phyloP scores from a whole-genome alignment of 164 flowering plant genomes.

The Vitis labrusca region DNA sequence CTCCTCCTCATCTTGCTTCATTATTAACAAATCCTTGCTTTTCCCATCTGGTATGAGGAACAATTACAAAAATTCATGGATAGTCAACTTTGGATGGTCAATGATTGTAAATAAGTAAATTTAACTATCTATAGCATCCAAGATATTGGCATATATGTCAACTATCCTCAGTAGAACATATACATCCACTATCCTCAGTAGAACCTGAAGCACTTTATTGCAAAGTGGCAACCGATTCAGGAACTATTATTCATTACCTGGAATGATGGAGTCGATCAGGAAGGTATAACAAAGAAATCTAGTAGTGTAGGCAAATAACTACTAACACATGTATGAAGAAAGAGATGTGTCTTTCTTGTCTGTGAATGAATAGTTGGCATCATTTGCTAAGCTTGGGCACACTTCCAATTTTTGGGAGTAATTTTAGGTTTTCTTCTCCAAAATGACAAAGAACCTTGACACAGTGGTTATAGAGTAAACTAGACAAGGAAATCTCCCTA shows the following conservation, averaged over 20 bases:
- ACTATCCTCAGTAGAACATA: not conserved
- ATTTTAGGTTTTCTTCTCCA: not conserved
- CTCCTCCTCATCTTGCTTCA: constrained; percentile 83
- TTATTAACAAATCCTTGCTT: constrained; percentile 72
- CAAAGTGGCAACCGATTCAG: not conserved
- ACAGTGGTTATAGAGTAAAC: not conserved
- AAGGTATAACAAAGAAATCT: no score
- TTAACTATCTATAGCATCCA: not conserved
- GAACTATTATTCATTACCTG: not conserved
- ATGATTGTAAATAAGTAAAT: no score
- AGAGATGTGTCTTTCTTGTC: no score
- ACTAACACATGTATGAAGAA: no score
- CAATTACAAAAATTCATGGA: not conserved
- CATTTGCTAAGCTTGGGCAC: no score
- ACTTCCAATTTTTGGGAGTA: not conserved
- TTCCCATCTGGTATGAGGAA: constrained; percentile 69
- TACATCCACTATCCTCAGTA: not conserved
- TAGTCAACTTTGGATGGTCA: no score
- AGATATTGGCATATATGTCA: not conserved
- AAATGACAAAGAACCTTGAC: not conserved
- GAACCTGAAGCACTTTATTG: not conserved
- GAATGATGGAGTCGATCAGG: not conserved
- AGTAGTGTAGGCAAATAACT: no score
- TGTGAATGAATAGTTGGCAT: no score
- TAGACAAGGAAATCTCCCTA: not conserved